A percentile compares a stretch with the other conserved stretches of the same genome.
These are phyloP conservation scores for Rhynchospora breviuscula DNA, from an alignment of 176 grass and related monocot species.

Conservation along the genomic window DNA sequence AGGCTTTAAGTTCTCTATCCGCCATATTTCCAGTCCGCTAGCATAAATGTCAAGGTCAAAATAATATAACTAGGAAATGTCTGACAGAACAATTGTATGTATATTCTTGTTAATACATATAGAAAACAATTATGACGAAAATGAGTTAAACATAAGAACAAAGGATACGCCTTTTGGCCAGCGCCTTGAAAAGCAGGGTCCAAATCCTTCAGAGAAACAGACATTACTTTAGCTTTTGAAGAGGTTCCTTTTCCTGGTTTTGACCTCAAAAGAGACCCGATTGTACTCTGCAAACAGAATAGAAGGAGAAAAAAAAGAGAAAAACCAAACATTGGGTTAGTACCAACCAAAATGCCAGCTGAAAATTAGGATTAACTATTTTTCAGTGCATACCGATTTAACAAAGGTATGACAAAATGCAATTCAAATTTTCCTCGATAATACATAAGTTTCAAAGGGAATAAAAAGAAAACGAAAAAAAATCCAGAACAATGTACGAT, in stretches of 20 bases:
- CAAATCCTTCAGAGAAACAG: slow-evolving; percentile 82
- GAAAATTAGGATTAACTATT: background rate
- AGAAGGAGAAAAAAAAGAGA: background rate
- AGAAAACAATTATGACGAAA: background rate
- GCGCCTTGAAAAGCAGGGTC: slow-evolving; percentile 63
- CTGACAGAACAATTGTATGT: background rate
- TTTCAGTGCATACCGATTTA: background rate
- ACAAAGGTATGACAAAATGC: background rate
- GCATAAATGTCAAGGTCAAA: slow-evolving; percentile 23
- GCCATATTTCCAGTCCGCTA: slow-evolving; percentile 91
- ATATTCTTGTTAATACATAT: background rate
- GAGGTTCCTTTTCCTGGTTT: slow-evolving; percentile 38
- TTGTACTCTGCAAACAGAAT: slow-evolving; percentile 30
- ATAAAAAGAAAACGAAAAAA: background rate
- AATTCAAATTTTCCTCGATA: background rate
- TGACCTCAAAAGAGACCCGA: slow-evolving; percentile 32
- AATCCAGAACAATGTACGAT: slow-evolving; percentile 11
- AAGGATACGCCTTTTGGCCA: slow-evolving; percentile 91
- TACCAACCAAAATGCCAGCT: background rate
- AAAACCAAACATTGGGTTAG: background rate
- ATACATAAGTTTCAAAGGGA: background rate
- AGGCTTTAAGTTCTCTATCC: slow-evolving; percentile 86
- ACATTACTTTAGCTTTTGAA: slow-evolving; percentile 35
- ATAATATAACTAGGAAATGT: slow-evolving; percentile 11
- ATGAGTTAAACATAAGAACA: slow-evolving; percentile 1